Conservation (phyloP, 2,329 filamentous ascomycete genomes). For the Diaporthe sp. region DNA sequence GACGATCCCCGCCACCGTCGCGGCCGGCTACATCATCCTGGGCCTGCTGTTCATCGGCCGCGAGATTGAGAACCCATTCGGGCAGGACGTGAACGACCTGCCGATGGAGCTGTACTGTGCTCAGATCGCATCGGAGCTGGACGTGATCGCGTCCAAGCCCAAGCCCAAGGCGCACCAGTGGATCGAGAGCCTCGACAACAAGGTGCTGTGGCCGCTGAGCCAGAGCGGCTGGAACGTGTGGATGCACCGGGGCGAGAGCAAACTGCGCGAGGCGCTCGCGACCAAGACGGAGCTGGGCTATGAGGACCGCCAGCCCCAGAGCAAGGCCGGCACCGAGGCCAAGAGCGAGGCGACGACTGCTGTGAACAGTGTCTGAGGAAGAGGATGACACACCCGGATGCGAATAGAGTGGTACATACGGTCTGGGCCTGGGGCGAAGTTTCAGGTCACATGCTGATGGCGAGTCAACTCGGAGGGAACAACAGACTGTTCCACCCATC, state of each 20-base stretch:
- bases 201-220: constrained; percentile 58
- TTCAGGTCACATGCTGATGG: constrained; percentile 1
- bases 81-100: constrained; percentile 77
- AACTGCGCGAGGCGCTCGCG: constrained; percentile 59
- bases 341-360: constrained; percentile 39
- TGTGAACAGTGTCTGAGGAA: constrained; percentile 36
- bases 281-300: constrained; percentile 52
- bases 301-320: constrained; percentile 46
- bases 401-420: background rate
- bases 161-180: constrained; percentile 66
- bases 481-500: background rate
- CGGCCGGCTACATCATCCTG: constrained; percentile 79
- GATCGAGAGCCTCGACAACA: constrained; percentile 54
- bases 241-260: constrained; percentile 60
- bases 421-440: background rate
- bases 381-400: background rate
- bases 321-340: constrained; percentile 34
- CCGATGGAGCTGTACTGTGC: constrained; percentile 76
- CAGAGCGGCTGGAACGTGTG: constrained; percentile 61
- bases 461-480: constrained; percentile 18
- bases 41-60: constrained; percentile 75
- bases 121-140: constrained; percentile 74
- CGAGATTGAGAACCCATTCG: constrained; percentile 80
- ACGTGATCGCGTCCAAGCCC: constrained; percentile 70
- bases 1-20: constrained; percentile 77